phyloP scores from a whole-genome alignment of 768 basidiomycete genomes.

The Rhodocollybia butyracea region DNA sequence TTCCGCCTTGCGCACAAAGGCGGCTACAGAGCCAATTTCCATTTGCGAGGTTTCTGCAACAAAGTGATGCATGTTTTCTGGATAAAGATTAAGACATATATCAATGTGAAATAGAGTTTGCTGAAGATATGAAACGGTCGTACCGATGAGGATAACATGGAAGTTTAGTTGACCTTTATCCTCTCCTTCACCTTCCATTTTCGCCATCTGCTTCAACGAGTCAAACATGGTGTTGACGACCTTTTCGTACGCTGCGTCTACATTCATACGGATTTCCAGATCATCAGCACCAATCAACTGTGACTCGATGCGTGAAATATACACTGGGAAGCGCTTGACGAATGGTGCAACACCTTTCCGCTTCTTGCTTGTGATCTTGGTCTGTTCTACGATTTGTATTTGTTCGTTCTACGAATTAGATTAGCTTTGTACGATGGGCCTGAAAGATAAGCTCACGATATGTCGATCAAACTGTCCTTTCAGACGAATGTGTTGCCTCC shows the following conservation, averaged over 20 bases:
- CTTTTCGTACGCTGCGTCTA: conserved; percentile 83
- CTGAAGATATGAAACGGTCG: conserved; percentile 25
- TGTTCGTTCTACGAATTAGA: conserved; percentile 64
- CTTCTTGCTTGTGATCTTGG: conserved; percentile 89
- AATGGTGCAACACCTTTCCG: conserved; percentile 90
- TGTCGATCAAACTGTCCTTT: conserved; percentile 77
- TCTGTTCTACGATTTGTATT: conserved; percentile 84
- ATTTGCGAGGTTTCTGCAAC: conserved; percentile 76
- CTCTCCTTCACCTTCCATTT: conserved; percentile 88
- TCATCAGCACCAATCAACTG: conserved; percentile 78
- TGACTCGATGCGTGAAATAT: conserved; percentile 77
- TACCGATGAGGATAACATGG: conserved; percentile 92
- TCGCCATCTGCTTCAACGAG: conserved; percentile 92
- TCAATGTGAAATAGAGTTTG: background rate
- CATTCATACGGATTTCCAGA: conserved; percentile 71
- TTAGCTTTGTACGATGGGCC: background rate
- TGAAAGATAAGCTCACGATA: conserved; percentile 42
- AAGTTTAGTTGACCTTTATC: conserved; percentile 97
- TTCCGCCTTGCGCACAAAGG: conserved; percentile 72
- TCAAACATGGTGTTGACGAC: conserved; percentile 93
- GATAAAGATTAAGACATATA: background rate
- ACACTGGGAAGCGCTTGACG: conserved; percentile 89
- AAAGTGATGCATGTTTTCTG: conserved; percentile 98
- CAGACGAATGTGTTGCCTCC: conserved; percentile 79
- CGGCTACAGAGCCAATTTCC: conserved; percentile 56